These are phyloP conservation scores for Euphorbia schlechtendalii DNA, from an alignment of 441 rosid species.

Conservation along the genomic window DNA sequence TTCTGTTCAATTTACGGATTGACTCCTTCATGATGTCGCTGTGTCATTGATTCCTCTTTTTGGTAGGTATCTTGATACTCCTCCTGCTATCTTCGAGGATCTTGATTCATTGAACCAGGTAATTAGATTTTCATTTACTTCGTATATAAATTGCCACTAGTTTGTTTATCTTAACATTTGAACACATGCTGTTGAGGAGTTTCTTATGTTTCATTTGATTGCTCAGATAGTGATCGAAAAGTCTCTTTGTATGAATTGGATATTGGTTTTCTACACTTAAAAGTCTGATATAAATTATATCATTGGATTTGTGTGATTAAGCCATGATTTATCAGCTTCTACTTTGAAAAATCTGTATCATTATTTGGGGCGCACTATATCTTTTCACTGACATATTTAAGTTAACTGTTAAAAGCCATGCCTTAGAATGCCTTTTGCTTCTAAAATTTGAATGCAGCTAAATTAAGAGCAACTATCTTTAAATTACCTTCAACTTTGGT, in stretches of 20 bases:
- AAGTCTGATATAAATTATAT: background rate
- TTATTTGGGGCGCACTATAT: background rate
- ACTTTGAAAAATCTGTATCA: background rate
- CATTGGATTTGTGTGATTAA: background rate
- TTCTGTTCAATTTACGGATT: background rate
- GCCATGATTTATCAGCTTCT: background rate
- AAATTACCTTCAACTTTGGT: background rate
- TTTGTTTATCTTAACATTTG: background rate
- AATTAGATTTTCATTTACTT: background rate
- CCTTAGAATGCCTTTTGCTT: conserved; percentile 7
- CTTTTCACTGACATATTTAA: background rate
- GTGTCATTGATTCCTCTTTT: conserved; percentile 3
- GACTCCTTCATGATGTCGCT: background rate
- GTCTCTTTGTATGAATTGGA: too few relatives aligned
- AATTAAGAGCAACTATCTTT: background rate
- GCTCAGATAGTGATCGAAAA: background rate
- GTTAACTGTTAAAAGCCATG: background rate
- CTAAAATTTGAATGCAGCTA: background rate
- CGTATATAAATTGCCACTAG: background rate
- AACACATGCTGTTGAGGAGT: background rate
- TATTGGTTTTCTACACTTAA: background rate
- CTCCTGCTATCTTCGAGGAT: conserved; percentile 62
- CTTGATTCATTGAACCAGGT: conserved; percentile 74
- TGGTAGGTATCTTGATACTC: conserved; percentile 49
- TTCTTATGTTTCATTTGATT: background rate